Conservation (phyloP, 768 basidiomycete genomes). For the Trametes cingulata region DNA sequence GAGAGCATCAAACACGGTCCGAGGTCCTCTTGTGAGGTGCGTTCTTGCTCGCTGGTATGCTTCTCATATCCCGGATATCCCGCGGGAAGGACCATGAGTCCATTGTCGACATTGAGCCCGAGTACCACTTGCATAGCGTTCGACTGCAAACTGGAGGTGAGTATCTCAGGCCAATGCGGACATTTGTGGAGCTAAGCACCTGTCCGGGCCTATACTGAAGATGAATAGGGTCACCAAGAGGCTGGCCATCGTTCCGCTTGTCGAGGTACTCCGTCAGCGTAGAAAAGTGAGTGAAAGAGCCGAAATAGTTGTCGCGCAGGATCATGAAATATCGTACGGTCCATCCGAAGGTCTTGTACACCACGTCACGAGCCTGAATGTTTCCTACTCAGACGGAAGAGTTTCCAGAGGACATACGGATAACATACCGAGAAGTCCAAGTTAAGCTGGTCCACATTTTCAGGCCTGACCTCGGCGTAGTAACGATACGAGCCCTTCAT, state of each 20-base stretch:
- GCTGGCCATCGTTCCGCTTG: conserved; percentile 55
- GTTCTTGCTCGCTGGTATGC: conserved; percentile 28
- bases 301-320: conserved; percentile 91
- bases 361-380: conserved; percentile 49
- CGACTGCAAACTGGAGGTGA: conserved; percentile 48
- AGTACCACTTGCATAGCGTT: conserved; percentile 83
- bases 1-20: conserved; percentile 57
- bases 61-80: conserved; percentile 64
- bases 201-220: conserved; percentile 79
- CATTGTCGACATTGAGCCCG: conserved; percentile 50
- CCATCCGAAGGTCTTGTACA: conserved; percentile 83
- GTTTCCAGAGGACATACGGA: not conserved
- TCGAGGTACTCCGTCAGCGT: conserved; percentile 85
- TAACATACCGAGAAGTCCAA: conserved; percentile 60
- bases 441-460: conserved; percentile 77
- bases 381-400: not conserved
- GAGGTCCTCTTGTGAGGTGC: conserved; percentile 37
- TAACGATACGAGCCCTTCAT: conserved; percentile 76
- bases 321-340: conserved; percentile 86
- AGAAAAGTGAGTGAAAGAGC: conserved; percentile 89
- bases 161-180: not conserved
- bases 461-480: conserved; percentile 62
- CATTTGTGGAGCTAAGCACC: conserved; percentile 44
- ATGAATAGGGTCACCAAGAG: conserved; percentile 79
- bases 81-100: conserved; percentile 63